Evolutionary conservation across 306 rosid species (phyloP).

Genomic region (Hippophae tibetana): DNA sequence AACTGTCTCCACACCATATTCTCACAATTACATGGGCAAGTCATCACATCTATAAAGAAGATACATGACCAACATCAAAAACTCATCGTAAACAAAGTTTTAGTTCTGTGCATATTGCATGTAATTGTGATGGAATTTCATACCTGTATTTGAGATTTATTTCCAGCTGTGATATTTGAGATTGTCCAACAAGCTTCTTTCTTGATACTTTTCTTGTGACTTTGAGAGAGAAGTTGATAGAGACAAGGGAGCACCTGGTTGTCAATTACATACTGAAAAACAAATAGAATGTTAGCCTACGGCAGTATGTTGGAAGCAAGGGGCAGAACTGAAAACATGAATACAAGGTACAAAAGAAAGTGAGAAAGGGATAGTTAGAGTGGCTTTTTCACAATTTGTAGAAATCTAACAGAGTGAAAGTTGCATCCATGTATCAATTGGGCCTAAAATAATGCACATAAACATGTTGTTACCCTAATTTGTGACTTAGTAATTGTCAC

Average conservation of each 20-base stretch:
- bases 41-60: not conserved
- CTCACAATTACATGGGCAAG: too few species aligned
- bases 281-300: not conserved
- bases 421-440: too few species aligned
- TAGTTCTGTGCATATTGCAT: constrained; percentile 2
- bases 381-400: too few species aligned
- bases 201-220: constrained; percentile 55
- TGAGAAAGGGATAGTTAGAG: too few species aligned
- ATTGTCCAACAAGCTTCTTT: constrained; percentile 69
- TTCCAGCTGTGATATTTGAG: constrained; percentile 67
- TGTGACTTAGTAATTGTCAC: too few species aligned
- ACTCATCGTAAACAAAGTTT: not conserved
- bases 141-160: constrained; percentile 62
- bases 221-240: constrained; percentile 44
- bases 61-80: constrained; percentile 3
- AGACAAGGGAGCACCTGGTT: constrained; percentile 47
- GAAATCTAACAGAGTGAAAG: too few species aligned
- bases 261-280: constrained; percentile 46
- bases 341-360: too few species aligned
- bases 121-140: not conserved
- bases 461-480: too few species aligned
- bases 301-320: not conserved
- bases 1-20: too few species aligned
- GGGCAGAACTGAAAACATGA: too few species aligned
- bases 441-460: too few species aligned